Evolutionary conservation across 441 rosid genomes (phyloP).

Genomic region (Euphorbia schlechtendalii): DNA sequence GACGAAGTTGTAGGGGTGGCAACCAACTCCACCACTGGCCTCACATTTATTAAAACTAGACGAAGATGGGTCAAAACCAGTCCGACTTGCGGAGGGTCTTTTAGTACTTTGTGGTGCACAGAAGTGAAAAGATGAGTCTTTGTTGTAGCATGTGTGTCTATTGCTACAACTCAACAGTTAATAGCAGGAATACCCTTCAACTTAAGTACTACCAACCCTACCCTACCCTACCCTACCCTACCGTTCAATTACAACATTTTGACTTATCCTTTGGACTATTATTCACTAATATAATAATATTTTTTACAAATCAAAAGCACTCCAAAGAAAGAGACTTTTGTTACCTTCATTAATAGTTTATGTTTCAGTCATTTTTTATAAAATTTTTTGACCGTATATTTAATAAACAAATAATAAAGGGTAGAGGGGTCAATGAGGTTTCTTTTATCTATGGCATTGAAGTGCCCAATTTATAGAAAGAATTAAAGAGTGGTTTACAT

Average conservation of each 20-base stretch:
- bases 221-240: no score
- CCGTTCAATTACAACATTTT: conserved; percentile 7
- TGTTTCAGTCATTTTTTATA: not conserved
- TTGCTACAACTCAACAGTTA: conserved; percentile 10
- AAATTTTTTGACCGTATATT: not conserved
- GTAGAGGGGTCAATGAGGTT: conserved; percentile 12
- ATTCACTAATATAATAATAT: not conserved
- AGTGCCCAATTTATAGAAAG: no score
- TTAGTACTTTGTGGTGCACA: no score
- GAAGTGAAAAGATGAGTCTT: conserved; percentile 18
- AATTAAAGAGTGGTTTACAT: conserved; percentile 19
- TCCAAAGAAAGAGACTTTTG: no score
- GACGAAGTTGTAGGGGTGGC: no score
- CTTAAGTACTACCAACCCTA: no score
- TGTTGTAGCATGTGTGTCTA: conserved; percentile 11
- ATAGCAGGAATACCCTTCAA: conserved; percentile 13
- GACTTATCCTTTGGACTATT: conserved; percentile 9
- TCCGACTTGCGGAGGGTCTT: no score
- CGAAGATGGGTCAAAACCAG: no score
- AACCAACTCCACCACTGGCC: no score
- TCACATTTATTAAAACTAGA: no score
- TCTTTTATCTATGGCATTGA: not conserved
- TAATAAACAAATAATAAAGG: not conserved
- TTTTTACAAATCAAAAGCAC: not conserved
- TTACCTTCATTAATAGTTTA: not conserved